A percentile compares a stretch with the other conserved stretches of the same genome.
Evolutionary conservation across 2,329 filamentous ascomycete genomes (phyloP).

Genomic region (Curvularia lunata): DNA sequence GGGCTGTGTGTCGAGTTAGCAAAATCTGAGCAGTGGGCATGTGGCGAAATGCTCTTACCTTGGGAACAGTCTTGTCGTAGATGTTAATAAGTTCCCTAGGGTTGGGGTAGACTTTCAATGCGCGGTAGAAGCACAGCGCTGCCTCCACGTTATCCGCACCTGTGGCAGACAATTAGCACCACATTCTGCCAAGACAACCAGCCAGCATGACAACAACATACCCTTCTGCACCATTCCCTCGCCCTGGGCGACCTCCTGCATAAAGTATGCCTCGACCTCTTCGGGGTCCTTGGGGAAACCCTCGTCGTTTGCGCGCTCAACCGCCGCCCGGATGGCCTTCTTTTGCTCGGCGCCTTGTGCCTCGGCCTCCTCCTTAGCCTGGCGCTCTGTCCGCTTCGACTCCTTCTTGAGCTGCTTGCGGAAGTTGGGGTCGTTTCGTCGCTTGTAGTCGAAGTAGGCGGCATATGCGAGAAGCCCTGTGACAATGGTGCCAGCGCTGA

Average conservation of each 20-base stretch:
- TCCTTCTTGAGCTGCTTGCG: slow-evolving; percentile 71
- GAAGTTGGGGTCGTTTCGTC: slow-evolving; percentile 68
- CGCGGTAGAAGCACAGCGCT: slow-evolving; percentile 96
- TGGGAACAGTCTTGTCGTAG: slow-evolving; percentile 98
- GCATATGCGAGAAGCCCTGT: slow-evolving; percentile 68
- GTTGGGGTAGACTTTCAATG: slow-evolving; percentile 96
- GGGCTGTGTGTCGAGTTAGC: slow-evolving; percentile 60
- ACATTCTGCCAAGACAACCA: background rate
- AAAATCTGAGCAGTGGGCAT: background rate
- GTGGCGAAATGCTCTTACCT: slow-evolving; percentile 62
- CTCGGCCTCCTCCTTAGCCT: slow-evolving; percentile 74
- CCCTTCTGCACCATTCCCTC: slow-evolving; percentile 84
- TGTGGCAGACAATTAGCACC: slow-evolving; percentile 44
- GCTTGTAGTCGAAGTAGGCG: slow-evolving; percentile 70
- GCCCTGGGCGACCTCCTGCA: slow-evolving; percentile 89
- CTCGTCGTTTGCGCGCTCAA: slow-evolving; percentile 84
- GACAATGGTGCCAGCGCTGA: slow-evolving; percentile 64
- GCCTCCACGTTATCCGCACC: slow-evolving; percentile 77
- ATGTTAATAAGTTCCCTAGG: slow-evolving; percentile 92
- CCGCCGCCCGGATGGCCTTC: slow-evolving; percentile 73
- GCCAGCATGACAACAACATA: slow-evolving; percentile 49
- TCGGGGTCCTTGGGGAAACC: slow-evolving; percentile 90
- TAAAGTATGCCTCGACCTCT: slow-evolving; percentile 95
- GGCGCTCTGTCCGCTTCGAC: slow-evolving; percentile 73
- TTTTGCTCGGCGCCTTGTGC: slow-evolving; percentile 70